A percentile compares a stretch with the other conserved stretches of the same genome.
Conservation (phyloP, 2,329 filamentous ascomycete genomes). For the Coccinonectria pachysandricola region DNA sequence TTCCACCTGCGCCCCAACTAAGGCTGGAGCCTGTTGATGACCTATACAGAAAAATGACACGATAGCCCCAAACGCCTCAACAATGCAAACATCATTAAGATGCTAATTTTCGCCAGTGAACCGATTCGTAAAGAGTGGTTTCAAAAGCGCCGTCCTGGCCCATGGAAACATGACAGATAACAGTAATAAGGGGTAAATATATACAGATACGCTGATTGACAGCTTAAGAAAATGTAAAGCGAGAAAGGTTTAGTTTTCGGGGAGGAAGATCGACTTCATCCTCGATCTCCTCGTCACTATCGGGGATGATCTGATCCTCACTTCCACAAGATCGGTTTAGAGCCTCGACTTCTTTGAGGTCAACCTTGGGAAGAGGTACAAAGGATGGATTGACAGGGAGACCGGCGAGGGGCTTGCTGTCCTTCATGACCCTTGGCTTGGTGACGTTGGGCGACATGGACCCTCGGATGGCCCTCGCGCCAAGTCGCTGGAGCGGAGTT, state of each 20-base stretch:
- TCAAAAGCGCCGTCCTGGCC: too few species aligned
- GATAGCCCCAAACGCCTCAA: too few species aligned
- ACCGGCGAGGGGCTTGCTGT: slow-evolving; percentile 20
- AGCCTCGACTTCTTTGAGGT: slow-evolving; percentile 42
- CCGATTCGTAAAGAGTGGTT: too few species aligned
- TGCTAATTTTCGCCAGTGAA: too few species aligned
- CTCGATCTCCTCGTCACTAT: slow-evolving; percentile 39
- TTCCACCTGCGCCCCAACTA: too few species aligned
- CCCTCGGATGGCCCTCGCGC: slow-evolving; percentile 30
- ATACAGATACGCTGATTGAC: too few species aligned
- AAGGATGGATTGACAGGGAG: slow-evolving; percentile 42
- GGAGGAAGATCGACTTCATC: slow-evolving; percentile 23
- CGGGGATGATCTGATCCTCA: slow-evolving; percentile 46
- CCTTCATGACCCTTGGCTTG: slow-evolving; percentile 17
- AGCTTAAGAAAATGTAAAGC: slow-evolving; percentile 31
- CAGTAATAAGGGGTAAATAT: too few species aligned
- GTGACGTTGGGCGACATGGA: slow-evolving; percentile 19
- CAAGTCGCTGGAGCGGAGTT: slow-evolving; percentile 45
- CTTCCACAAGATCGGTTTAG: slow-evolving; percentile 40
- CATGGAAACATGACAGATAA: too few species aligned
- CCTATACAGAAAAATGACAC: too few species aligned
- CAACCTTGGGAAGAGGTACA: slow-evolving; percentile 44
- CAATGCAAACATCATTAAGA: too few species aligned
- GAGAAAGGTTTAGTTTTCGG: slow-evolving; percentile 36
- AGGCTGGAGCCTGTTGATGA: too few species aligned